Evolutionary conservation across 768 basidiomycete species (phyloP).

Genomic region (Xerocomellus dryophilus): DNA sequence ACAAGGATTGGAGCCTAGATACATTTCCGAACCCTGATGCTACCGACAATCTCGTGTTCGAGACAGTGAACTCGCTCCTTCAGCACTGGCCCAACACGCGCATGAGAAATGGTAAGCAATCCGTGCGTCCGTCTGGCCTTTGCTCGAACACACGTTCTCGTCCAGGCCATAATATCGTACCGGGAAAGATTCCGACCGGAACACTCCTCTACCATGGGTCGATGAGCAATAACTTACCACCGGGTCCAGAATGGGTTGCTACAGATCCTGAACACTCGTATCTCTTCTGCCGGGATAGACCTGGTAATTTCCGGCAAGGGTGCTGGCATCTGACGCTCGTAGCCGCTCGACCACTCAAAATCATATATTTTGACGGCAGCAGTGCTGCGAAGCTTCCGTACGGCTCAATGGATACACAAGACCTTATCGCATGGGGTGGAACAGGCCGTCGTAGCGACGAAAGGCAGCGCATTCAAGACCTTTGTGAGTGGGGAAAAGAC

Average conservation of each 20-base stretch:
- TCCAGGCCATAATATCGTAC: constrained; percentile 27
- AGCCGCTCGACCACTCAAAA: constrained; percentile 34
- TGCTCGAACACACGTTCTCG: constrained; percentile 7
- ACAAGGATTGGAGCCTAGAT: constrained; percentile 24
- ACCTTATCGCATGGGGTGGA: constrained; percentile 44
- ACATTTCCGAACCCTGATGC: constrained; percentile 21
- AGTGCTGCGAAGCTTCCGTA: constrained; percentile 43
- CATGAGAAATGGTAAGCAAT: constrained; percentile 40
- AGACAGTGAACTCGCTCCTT: constrained; percentile 29
- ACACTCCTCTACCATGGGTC: constrained; percentile 38
- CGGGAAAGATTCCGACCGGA: constrained; percentile 33
- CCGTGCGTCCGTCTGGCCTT: constrained; percentile 6
- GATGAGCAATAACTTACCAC: constrained; percentile 20
- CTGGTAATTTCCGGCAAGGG: neutral
- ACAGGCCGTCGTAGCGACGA: constrained; percentile 28
- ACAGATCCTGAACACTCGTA: constrained; percentile 38
- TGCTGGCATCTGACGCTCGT: constrained; percentile 20
- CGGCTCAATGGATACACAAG: constrained; percentile 47
- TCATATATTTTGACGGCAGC: constrained; percentile 53
- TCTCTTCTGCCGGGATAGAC: constrained; percentile 32
- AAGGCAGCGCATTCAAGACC: constrained; percentile 31
- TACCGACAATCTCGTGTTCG: constrained; percentile 26
- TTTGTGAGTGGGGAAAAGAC: constrained; percentile 45
- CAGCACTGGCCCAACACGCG: constrained; percentile 48
- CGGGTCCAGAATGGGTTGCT: constrained; percentile 32